Conservation (phyloP, 2,329 filamentous ascomycete genomes). For the Fusarium nelsonii region DNA sequence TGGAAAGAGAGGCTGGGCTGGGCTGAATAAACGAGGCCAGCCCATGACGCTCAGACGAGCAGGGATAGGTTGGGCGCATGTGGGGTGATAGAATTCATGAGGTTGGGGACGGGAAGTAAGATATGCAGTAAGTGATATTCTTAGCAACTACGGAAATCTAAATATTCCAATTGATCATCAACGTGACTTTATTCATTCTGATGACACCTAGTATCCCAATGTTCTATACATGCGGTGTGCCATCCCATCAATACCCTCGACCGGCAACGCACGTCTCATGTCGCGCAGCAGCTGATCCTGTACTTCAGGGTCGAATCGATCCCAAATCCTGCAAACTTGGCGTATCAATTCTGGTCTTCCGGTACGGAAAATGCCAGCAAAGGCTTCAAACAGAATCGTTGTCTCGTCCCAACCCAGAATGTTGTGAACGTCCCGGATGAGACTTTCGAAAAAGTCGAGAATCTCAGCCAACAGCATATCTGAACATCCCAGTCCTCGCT, state of each 20-base stretch:
- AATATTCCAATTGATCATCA: conserved; percentile 11
- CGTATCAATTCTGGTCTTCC: conserved; percentile 11
- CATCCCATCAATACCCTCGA: conserved; percentile 25
- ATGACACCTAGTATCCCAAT: conserved; percentile 22
- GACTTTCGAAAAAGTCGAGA: conserved; percentile 41
- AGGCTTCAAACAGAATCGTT: conserved; percentile 41
- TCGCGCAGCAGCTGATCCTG: conserved; percentile 36
- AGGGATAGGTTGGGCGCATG: conserved; percentile 33
- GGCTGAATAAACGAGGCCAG: conserved; percentile 38
- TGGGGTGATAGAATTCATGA: conserved; percentile 40
- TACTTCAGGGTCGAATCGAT: conserved; percentile 36
- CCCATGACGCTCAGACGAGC: conserved; percentile 43
- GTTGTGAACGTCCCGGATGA: conserved; percentile 41
- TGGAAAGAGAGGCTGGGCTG: conserved; percentile 41
- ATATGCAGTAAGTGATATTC: conserved; percentile 38
- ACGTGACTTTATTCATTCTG: conserved; percentile 11
- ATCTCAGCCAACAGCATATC: conserved; percentile 42
- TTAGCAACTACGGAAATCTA: conserved; percentile 20
- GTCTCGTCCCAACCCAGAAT: conserved; percentile 25
- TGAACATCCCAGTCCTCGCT: conserved; percentile 48
- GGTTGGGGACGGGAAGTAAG: conserved; percentile 35
- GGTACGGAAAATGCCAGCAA: conserved; percentile 42
- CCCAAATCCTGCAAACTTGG: conserved; percentile 42
- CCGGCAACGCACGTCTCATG: conserved; percentile 30
- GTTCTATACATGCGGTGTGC: conserved; percentile 43